Percentiles rank a stretch among this genome's conserved stretches.
Evolutionary conservation across 2,329 filamentous ascomycete species (phyloP).

Genomic region (Penicillium nordicum): DNA sequence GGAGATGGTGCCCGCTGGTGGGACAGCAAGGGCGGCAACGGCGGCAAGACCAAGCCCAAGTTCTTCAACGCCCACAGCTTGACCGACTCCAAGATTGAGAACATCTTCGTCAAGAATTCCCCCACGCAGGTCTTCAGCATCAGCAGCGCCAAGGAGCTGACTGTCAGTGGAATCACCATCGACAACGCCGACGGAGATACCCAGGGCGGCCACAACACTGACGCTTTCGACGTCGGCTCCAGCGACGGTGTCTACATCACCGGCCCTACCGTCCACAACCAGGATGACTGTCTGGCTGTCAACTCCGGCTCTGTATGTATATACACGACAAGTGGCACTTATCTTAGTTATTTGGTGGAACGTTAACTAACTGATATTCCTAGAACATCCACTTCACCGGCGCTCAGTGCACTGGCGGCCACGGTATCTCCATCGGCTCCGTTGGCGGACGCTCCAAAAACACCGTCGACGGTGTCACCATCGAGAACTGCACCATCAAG

Average conservation of each 20-base stretch:
- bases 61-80: constrained; percentile 53
- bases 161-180: constrained; percentile 52
- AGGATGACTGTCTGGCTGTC: constrained; percentile 59
- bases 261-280: constrained; percentile 54
- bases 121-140: constrained; percentile 39
- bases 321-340: too few relatives aligned
- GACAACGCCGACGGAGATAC: constrained; percentile 56
- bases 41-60: constrained; percentile 63
- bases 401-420: constrained; percentile 30
- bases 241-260: constrained; percentile 45
- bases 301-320: constrained; percentile 50
- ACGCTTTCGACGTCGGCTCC: constrained; percentile 36
- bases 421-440: constrained; percentile 55
- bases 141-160: constrained; percentile 48
- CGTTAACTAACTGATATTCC: neutral
- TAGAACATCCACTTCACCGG: constrained; percentile 31
- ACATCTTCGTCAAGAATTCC: constrained; percentile 33
- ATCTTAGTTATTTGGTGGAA: too few relatives aligned
- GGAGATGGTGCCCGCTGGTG: constrained; percentile 57
- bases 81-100: constrained; percentile 29
- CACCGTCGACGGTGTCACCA: constrained; percentile 51
- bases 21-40: constrained; percentile 59
- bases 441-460: constrained; percentile 57
- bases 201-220: constrained; percentile 51
- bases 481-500: constrained; percentile 48